Base-by-base conservation (phyloP, 495 filamentous ascomycete species). In the Aspergillus homomorphus region DNA sequence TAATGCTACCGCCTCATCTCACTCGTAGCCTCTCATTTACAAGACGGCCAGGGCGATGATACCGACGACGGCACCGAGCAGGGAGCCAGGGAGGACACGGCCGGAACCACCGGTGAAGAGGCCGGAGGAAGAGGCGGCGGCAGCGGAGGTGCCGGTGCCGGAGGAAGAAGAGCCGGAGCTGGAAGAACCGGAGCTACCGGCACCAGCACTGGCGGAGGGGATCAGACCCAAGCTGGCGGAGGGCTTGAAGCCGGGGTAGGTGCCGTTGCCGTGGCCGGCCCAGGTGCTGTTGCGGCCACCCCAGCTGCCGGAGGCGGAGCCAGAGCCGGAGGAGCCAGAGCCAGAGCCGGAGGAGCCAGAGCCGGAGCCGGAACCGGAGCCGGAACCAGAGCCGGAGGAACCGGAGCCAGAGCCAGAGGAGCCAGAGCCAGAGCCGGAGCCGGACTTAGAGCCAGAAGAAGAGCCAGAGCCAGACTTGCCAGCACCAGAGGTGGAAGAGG, bases 21-120 rank as follows among this genome's bases (percentile, higher is more conserved):
- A 3, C 9, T 28, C 26, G 9, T 28, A 3, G 26, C 26, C 9
- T 3, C 3, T 15, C 46, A 23, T 24, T 51, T 51, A 51, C 48
- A 51, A 24, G 6, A 28, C 48, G 30, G 48, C 48, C 24, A 45
- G 38, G 22, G 42, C 53, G 41, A 45, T 18, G 41, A 55, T 45
- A 22, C 24, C 48, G 20, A 72, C 53, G 43, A 67, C 67, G 28
- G 69, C 70, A 53, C 69, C 66, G 56, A 68, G 63, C 48, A 68
- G 62, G 21, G 73, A 74, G 59, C 68, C 63, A 28, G 73, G 61
- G 48, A 73, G 58, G 54, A 38, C 33, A 7, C 65, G 63, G 67
- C 28, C 61, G 49, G 69, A 70, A 56, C 61, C 61, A 60, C 55
- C 60, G 50, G 66, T 59, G 58, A 65, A 63, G 18, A 56, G 58